phyloP scores from a whole-genome alignment of 345 rosid genomes.

The Populus pruinosa region DNA sequence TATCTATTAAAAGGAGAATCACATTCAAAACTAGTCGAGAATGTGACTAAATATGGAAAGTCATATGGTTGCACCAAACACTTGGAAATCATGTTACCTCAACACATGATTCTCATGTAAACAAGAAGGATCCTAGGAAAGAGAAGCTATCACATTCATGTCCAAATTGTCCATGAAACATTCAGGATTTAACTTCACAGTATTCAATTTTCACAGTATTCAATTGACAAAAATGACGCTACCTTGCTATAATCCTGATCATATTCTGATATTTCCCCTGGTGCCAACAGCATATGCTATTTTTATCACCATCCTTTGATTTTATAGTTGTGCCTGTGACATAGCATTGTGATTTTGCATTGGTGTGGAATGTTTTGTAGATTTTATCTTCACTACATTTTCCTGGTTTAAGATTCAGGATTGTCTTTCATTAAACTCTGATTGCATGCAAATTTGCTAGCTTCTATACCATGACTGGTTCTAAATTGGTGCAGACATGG shows the following conservation, averaged over 20 bases:
- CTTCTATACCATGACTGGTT: neutral
- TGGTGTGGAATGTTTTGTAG: neutral
- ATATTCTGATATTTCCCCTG: neutral
- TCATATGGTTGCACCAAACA: neutral
- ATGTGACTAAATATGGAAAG: neutral
- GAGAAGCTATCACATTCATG: neutral
- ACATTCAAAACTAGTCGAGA: neutral
- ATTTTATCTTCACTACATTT: neutral
- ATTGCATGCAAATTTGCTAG: neutral
- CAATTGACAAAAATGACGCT: neutral
- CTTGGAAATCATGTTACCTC: neutral
- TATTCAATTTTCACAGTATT: neutral
- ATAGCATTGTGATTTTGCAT: neutral
- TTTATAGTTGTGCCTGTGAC: neutral
- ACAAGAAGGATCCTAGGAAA: neutral
- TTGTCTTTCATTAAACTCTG: neutral
- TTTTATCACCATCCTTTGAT: neutral
- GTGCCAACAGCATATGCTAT: neutral
- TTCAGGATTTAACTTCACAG: neutral
- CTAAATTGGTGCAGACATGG: constrained; percentile 63
- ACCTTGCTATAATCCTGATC: neutral
- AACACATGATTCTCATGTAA: neutral
- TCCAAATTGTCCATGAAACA: neutral
- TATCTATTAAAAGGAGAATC: neutral
- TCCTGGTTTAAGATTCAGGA: neutral